Evolutionary conservation across 768 basidiomycete species (phyloP).

Genomic region (Candolleomyces eurysporus): DNA sequence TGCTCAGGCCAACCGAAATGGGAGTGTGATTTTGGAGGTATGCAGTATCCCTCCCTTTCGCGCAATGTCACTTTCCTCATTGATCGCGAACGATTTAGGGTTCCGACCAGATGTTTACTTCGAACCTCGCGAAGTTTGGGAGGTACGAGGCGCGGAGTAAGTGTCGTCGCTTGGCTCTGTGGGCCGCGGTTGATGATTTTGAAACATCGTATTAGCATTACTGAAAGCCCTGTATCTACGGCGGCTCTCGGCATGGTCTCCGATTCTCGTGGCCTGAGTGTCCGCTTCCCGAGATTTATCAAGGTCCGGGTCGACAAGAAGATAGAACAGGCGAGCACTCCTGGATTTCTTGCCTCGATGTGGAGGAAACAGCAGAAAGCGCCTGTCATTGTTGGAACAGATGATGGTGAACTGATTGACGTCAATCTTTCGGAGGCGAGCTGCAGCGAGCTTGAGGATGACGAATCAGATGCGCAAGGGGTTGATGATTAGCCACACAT

Average conservation of each 20-base stretch:
- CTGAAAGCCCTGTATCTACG: slow-evolving; percentile 80
- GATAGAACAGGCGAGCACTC: slow-evolving; percentile 70
- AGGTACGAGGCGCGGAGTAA: slow-evolving; percentile 78
- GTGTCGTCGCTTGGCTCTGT: slow-evolving; percentile 11
- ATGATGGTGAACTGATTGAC: slow-evolving; percentile 64
- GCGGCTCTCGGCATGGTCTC: slow-evolving; percentile 67
- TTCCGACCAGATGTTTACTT: slow-evolving; percentile 69
- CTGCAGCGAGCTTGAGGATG: slow-evolving; percentile 7
- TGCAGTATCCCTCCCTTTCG: slow-evolving; percentile 12
- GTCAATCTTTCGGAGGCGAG: slow-evolving; percentile 28
- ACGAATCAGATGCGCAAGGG: neutral
- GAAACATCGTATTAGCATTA: slow-evolving; percentile 48
- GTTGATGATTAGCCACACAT: too few species aligned
- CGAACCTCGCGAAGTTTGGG: slow-evolving; percentile 80
- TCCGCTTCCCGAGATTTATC: slow-evolving; percentile 89
- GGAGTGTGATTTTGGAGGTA: slow-evolving; percentile 68
- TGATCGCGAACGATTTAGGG: slow-evolving; percentile 33
- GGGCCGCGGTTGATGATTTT: neutral
- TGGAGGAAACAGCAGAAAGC: slow-evolving; percentile 60
- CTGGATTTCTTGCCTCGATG: slow-evolving; percentile 66
- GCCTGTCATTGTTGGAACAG: slow-evolving; percentile 36
- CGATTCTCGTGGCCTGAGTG: slow-evolving; percentile 61
- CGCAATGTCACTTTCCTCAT: neutral
- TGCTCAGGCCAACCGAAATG: slow-evolving; percentile 53
- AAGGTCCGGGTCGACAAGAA: slow-evolving; percentile 70